Evolutionary conservation across 169 alveolate genomes (phyloP).

Genomic region (Neospora caninum): DNA sequence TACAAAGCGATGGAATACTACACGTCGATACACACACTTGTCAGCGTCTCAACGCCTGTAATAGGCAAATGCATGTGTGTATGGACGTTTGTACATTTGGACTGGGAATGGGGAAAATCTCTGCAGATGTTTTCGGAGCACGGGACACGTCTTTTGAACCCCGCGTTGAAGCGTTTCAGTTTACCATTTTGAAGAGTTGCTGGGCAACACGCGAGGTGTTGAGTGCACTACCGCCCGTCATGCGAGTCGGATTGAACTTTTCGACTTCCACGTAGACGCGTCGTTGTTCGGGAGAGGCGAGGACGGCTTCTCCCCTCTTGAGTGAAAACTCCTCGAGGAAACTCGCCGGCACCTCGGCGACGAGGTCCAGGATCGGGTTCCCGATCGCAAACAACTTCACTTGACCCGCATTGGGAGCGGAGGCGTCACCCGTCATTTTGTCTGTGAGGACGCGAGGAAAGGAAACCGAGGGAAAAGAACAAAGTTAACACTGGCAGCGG

Average conservation of each 20-base stretch:
- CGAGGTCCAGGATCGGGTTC: conserved; percentile 87
- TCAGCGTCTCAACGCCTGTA: too few species aligned
- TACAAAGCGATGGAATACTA: not conserved
- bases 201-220: conserved; percentile 83
- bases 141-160: not conserved
- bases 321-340: conserved; percentile 77
- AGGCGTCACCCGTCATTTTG: not conserved
- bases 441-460: not conserved
- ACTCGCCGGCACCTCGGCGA: conserved; percentile 58
- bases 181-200: conserved; percentile 70
- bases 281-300: conserved; percentile 81
- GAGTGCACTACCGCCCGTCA: conserved; percentile 88
- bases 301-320: conserved; percentile 73
- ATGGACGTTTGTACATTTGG: too few species aligned
- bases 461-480: not conserved
- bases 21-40: not conserved
- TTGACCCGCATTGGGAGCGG: not conserved
- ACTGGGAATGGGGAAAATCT: too few species aligned
- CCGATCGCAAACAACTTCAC: conserved; percentile 76
- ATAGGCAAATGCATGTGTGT: too few species aligned
- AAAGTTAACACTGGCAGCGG: not conserved
- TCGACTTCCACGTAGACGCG: conserved; percentile 74
- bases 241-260: conserved; percentile 45
- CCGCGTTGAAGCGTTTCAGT: not conserved
- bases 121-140: too few species aligned